phyloP scores from a whole-genome alignment of 352 stramenopile genomes.

The Phytophthora pluvialis region DNA sequence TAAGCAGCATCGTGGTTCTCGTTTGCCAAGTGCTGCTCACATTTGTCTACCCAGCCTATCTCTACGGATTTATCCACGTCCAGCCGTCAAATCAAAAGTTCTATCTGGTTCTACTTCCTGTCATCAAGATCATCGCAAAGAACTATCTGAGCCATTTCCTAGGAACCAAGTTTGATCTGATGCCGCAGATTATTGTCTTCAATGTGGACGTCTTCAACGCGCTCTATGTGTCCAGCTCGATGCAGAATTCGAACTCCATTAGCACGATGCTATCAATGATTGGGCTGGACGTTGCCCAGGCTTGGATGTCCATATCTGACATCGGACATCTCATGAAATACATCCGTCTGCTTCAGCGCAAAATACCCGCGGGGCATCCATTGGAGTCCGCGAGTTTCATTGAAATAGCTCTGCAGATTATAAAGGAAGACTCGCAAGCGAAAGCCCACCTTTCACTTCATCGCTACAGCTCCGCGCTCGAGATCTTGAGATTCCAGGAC shows the following conservation, averaged over 20 bases:
- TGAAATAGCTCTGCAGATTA: constrained; percentile 10
- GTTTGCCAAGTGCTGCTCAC: constrained; percentile 12
- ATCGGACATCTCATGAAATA: constrained; percentile 8
- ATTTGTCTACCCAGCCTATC: constrained; percentile 15
- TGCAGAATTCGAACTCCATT: constrained; percentile 13
- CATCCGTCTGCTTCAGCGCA: neutral
- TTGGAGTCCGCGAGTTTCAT: constrained; percentile 5
- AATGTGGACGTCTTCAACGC: constrained; percentile 17
- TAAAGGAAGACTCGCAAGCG: neutral
- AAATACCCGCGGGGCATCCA: constrained; percentile 3
- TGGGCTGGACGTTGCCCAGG: constrained; percentile 1
- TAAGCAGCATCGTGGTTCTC: constrained; percentile 3
- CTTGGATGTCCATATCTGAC: constrained; percentile 5
- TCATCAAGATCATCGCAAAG: constrained; percentile 12
- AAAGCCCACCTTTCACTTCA: constrained; percentile 3
- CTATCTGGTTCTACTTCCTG: constrained; percentile 8
- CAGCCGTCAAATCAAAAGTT: constrained; percentile 9
- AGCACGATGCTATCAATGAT: constrained; percentile 1
- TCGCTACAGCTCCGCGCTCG: constrained; percentile 1
- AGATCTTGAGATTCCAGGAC: constrained; percentile 4
- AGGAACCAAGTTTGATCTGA: constrained; percentile 14
- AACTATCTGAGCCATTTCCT: constrained; percentile 8
- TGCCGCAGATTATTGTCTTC: constrained; percentile 15
- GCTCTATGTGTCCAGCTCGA: constrained; percentile 13
- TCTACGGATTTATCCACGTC: constrained; percentile 8